These are phyloP conservation scores for Phialemonium atrogriseum DNA, from an alignment of 2,329 filamentous ascomycete species.

Conservation along the genomic window DNA sequence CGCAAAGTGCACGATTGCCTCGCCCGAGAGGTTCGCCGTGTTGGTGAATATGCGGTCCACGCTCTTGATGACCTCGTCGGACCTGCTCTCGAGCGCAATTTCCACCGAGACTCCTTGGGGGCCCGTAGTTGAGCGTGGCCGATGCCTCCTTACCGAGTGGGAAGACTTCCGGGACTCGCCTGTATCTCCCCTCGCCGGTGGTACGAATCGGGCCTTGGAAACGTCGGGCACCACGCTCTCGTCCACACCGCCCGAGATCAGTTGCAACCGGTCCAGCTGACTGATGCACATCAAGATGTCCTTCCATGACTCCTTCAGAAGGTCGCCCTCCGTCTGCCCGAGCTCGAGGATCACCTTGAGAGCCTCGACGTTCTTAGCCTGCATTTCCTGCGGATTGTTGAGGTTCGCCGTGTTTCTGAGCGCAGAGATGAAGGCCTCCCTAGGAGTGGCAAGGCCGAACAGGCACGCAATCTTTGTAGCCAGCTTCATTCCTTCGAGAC, in stretches of 20 bases:
- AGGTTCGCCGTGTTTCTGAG: slow-evolving; percentile 91
- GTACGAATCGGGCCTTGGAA: slow-evolving; percentile 67
- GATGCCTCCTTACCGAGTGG: slow-evolving; percentile 42
- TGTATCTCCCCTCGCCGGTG: slow-evolving; percentile 46
- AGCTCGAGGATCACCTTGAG: slow-evolving; percentile 87
- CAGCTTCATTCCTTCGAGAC: slow-evolving; percentile 90
- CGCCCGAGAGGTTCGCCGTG: slow-evolving; percentile 84
- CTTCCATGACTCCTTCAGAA: slow-evolving; percentile 85
- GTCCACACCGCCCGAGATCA: slow-evolving; percentile 90
- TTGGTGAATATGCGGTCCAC: slow-evolving; percentile 97
- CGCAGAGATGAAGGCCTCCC: slow-evolving; percentile 90
- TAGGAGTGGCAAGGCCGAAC: slow-evolving; percentile 86
- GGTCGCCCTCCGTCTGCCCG: slow-evolving; percentile 85
- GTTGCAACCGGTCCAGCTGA: slow-evolving; percentile 87
- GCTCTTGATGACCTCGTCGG: slow-evolving; percentile 83
- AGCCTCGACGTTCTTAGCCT: slow-evolving; percentile 92
- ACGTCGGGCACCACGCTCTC: slow-evolving; percentile 90
- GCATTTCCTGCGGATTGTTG: slow-evolving; percentile 91
- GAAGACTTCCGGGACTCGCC: slow-evolving; percentile 58
- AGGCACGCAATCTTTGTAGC: slow-evolving; percentile 88
- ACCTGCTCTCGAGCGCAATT: slow-evolving; percentile 85
- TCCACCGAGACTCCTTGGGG: slow-evolving; percentile 64
- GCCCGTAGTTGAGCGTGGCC: slow-evolving; percentile 45
- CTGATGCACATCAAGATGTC: slow-evolving; percentile 93
- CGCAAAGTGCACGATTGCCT: slow-evolving; percentile 94